Evolutionary conservation across 2,329 filamentous ascomycete genomes (phyloP).

Genomic region (Parasarocladium wereldwijsianum): DNA sequence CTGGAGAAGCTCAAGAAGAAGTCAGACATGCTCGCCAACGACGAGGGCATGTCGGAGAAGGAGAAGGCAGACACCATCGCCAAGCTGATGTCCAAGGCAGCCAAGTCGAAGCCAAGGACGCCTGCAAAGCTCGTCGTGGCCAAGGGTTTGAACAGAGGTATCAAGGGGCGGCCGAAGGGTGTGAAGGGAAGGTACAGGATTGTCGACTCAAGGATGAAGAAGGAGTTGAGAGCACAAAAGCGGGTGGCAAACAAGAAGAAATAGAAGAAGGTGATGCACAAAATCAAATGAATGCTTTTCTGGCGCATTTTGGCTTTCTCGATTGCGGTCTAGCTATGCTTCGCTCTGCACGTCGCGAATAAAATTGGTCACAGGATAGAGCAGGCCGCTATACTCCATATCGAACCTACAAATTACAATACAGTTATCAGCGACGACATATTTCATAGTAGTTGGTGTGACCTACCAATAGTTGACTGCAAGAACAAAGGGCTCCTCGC

Average conservation of each 20-base stretch:
- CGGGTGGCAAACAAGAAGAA: slow-evolving; percentile 55
- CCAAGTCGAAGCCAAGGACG: slow-evolving; percentile 73
- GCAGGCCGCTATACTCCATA: slow-evolving; percentile 57
- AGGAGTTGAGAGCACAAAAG: slow-evolving; percentile 84
- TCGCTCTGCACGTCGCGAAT: slow-evolving; percentile 22
- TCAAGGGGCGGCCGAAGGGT: slow-evolving; percentile 74
- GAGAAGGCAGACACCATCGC: slow-evolving; percentile 82
- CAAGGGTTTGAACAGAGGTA: slow-evolving; percentile 66
- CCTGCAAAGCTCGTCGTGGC: slow-evolving; percentile 84
- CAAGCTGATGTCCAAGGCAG: slow-evolving; percentile 67
- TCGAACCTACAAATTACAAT: slow-evolving; percentile 62
- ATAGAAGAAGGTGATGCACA: slow-evolving; percentile 6
- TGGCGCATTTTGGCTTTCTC: slow-evolving; percentile 5
- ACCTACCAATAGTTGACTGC: slow-evolving; percentile 70
- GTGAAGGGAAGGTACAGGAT: slow-evolving; percentile 97
- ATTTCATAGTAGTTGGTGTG: background rate
- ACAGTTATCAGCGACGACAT: too few species aligned
- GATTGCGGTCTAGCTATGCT: slow-evolving; percentile 2
- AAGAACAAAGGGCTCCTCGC: slow-evolving; percentile 59
- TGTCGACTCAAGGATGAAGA: slow-evolving; percentile 90
- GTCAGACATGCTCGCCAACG: slow-evolving; percentile 74
- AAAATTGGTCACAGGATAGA: slow-evolving; percentile 49
- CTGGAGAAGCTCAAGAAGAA: slow-evolving; percentile 97
- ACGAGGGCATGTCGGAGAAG: slow-evolving; percentile 87
- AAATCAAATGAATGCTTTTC: slow-evolving; percentile 7